Conservation (phyloP, 1,284 basidiomycete genomes). For the Leccinum griseonigrum region DNA sequence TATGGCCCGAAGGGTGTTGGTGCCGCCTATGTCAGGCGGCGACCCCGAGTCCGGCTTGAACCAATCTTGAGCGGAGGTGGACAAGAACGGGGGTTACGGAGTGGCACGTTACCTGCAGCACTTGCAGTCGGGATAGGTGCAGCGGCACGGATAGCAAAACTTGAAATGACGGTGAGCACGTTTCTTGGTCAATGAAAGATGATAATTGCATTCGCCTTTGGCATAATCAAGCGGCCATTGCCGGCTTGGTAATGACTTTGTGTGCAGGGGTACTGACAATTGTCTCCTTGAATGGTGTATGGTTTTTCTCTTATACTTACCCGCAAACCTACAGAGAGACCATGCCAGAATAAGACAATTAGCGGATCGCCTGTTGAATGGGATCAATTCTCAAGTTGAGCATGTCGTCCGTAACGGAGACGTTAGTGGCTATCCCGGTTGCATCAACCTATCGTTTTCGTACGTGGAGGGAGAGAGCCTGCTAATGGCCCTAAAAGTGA, state of each 20-base stretch:
- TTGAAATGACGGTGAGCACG: conserved; percentile 86
- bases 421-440: conserved; percentile 83
- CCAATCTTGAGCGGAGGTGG: conserved; percentile 96
- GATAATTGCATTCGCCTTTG: conserved; percentile 42
- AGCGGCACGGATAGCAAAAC: conserved; percentile 88
- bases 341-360: conserved; percentile 76
- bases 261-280: conserved; percentile 90
- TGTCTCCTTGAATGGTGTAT: conserved; percentile 15
- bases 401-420: conserved; percentile 96
- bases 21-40: conserved; percentile 89
- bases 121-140: conserved; percentile 94
- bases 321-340: conserved; percentile 61
- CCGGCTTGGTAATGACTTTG: conserved; percentile 63
- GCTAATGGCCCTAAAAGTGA: conserved; percentile 97
- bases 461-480: conserved; percentile 98
- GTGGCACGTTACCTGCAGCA: conserved; percentile 90
- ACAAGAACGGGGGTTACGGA: conserved; percentile 94
- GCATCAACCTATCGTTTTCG: conserved; percentile 93
- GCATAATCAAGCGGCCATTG: conserved; percentile 39
- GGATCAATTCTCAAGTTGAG: conserved; percentile 82
- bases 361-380: conserved; percentile 79
- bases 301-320: conserved; percentile 11
- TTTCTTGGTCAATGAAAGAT: conserved; percentile 40
- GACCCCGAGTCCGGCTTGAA: conserved; percentile 93
- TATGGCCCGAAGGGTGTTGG: conserved; percentile 99